Evolutionary conservation across 2,329 filamentous ascomycete species (phyloP).

Genomic region (Cladosporium sp.): DNA sequence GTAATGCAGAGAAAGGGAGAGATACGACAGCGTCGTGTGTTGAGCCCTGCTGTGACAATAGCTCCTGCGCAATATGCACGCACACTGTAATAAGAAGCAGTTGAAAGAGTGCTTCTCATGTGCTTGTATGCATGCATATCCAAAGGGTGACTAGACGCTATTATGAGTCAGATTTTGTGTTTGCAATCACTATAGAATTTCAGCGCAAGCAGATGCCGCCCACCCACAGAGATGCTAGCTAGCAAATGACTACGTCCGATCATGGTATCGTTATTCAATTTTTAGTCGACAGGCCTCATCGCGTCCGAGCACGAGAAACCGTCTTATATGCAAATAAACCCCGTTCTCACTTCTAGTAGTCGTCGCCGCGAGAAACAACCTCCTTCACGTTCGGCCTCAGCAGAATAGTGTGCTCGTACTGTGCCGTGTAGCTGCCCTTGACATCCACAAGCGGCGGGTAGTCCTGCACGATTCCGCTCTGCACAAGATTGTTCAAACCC

Average conservation of each 20-base stretch:
- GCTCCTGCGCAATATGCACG: background rate
- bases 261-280: conserved; percentile 18
- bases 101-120: background rate
- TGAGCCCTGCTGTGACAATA: background rate
- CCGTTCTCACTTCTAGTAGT: background rate
- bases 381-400: conserved; percentile 45
- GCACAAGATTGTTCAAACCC: conserved; percentile 60
- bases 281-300: background rate
- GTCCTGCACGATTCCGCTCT: conserved; percentile 58
- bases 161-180: background rate
- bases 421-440: conserved; percentile 63
- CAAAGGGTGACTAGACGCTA: background rate
- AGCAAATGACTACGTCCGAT: conserved; percentile 3
- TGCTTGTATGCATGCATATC: background rate
- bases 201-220: background rate
- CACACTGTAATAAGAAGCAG: background rate
- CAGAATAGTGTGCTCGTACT: conserved; percentile 61
- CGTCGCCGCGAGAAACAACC: conserved; percentile 42
- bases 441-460: conserved; percentile 61
- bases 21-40: background rate
- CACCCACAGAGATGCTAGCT: background rate
- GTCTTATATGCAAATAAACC: background rate
- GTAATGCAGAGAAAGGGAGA: background rate
- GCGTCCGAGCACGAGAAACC: background rate
- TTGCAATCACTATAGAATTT: background rate